Base-by-base conservation (phyloP, 495 filamentous ascomycete species). In the Aspergillus mulundensis region DNA sequence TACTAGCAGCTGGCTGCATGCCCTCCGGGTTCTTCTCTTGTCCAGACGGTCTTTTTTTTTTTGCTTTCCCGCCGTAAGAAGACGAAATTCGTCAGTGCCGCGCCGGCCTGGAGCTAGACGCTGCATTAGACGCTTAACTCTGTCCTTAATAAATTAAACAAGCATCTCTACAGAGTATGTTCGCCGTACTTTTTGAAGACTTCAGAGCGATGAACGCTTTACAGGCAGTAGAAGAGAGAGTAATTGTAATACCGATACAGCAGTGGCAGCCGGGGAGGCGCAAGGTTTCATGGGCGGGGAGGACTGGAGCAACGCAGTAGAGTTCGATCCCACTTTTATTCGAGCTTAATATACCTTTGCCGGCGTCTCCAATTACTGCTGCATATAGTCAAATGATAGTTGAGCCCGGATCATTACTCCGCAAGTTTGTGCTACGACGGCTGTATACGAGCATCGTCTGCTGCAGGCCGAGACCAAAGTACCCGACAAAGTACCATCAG, bases 61-160 rank as follows among this genome's bases (percentile, higher is more conserved):
- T 50, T 57, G 54, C 16, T 50, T 54, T 61, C 59, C 59, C 59
- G 59, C 54, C 59, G 54, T 61, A 57, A 57, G 59, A 57, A 61
- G 42, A 24, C 46, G 52, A 60, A 57, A 61, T 57, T 61, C 41
- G 28, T 21, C 36, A 14, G 38, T 57, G 54, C 45, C 47, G 45
- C 54, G 43, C 46, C 54, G 38, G 44, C 54, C 14, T 12, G 21
- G 19, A 50, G 24, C 53, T 49, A 44, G 25, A 43, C 12, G 32
- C 32, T 36, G 32, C 7, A 36, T 2, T 15, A 36, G 32, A 32
- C 38, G 39, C 23, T 41, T 44, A 24, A 50, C 21, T 40, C 19
- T 50, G 19, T 40, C 25, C 32, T 34, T 16, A 28, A 28, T 46
- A 25, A 3, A 40, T 40, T 18, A 6, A 40, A 2, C n/a, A 36